Evolutionary conservation across 768 basidiomycete genomes (phyloP).

Genomic region (Tephrocybe sp.): DNA sequence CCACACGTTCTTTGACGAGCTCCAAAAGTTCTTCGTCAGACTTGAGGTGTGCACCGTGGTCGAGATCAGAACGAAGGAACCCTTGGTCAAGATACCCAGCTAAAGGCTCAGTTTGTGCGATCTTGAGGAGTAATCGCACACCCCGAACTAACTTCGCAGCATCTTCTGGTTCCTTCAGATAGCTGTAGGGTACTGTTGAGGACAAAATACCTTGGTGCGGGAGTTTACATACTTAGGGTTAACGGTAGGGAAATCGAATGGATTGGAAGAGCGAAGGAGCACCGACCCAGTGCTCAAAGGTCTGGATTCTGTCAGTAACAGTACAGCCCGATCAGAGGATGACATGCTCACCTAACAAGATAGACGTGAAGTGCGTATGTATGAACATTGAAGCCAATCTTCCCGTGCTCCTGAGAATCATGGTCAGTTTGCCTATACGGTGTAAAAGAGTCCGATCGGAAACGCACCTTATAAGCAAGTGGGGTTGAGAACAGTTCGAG

Average conservation of each 20-base stretch:
- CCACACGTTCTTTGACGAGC: conserved; percentile 38
- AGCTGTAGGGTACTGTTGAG: conserved; percentile 22
- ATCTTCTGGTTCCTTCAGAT: conserved; percentile 37
- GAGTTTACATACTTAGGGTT: conserved; percentile 36
- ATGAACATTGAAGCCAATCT: conserved; percentile 35
- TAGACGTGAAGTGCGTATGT: conserved; percentile 37
- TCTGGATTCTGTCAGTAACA: conserved; percentile 16
- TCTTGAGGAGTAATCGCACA: conserved; percentile 32
- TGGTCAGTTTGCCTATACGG: not conserved
- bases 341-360: conserved; percentile 30
- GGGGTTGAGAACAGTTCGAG: conserved; percentile 42
- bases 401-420: conserved; percentile 33
- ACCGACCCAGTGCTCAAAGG: conserved; percentile 40
- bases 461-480: conserved; percentile 36
- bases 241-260: conserved; percentile 35
- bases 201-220: not conserved
- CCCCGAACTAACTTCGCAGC: conserved; percentile 38
- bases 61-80: conserved; percentile 31
- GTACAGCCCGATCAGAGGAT: not conserved
- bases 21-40: conserved; percentile 39
- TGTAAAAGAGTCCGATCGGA: not conserved
- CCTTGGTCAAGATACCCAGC: conserved; percentile 29
- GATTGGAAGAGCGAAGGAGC: conserved; percentile 33
- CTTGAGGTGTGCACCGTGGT: conserved; percentile 32
- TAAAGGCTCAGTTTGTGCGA: conserved; percentile 36